These are phyloP conservation scores for Immersiella caudata DNA, from an alignment of 495 filamentous ascomycete species.

Conservation along the genomic window DNA sequence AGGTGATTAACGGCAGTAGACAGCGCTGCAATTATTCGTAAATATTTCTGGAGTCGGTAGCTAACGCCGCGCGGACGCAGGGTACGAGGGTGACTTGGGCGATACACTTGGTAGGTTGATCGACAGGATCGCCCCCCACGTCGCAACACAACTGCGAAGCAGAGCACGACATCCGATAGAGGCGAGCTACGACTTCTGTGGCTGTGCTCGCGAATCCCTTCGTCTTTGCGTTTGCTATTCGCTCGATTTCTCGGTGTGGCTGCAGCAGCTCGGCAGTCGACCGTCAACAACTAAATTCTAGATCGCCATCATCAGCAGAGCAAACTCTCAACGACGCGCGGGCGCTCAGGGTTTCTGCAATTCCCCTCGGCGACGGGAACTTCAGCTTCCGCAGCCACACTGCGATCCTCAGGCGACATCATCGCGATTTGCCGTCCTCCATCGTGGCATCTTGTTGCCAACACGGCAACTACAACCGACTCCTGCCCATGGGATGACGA, in stretches of 20 bases:
- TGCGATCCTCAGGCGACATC: neutral
- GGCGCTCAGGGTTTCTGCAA: neutral
- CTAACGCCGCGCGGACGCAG: neutral
- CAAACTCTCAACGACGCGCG: neutral
- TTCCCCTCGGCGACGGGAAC: neutral
- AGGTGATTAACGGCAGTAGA: too few relatives aligned
- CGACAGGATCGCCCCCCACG: neutral
- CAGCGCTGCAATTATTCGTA: neutral
- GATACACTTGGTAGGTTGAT: neutral
- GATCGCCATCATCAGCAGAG: neutral
- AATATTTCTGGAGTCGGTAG: neutral
- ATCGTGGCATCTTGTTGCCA: neutral
- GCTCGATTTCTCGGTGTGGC: neutral
- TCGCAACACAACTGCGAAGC: neutral
- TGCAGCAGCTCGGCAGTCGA: neutral
- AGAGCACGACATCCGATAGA: neutral
- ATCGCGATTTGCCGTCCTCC: neutral
- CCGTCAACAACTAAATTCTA: neutral
- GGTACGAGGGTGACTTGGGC: neutral
- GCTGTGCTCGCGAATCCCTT: neutral
- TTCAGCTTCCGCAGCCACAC: neutral
- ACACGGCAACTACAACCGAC: constrained; percentile 12
- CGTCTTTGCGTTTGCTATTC: neutral
- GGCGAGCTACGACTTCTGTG: neutral
- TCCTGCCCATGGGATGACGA: neutral